Evolutionary conservation across 257 asterid species (phyloP), one percentile per base, ranked within the genome.

Genomic region (Salvia rosmarinus): DNA sequence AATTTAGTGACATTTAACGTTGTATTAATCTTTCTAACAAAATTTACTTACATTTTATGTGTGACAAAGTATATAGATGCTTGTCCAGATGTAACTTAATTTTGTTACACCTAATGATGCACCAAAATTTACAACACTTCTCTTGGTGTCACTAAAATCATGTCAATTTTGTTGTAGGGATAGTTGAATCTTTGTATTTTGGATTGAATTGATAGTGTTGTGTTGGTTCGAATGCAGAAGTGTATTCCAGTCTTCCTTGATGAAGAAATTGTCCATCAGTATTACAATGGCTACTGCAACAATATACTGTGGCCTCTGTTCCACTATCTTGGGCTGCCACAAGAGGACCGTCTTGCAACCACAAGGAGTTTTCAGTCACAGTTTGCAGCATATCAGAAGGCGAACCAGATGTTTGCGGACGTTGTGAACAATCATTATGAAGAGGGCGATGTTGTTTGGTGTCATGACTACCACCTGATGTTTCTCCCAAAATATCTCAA

Each of bases 381-480:
- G 78, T 92, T 89, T 88, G 82, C 79, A 44, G 96, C 98, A 12
- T 92, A 89, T 78, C 79, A 89, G 75, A 89, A 85, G 79, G 98
- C 96, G 5, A 92, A 92, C 80, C 80, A 87, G 78, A 89, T 92
- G 98, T 92, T 92, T 83, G 98, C 98, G 61, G 96, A 92, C 75
- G 98, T 92, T 12, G 96, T 92, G 55, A 80, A 84, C 58, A 51
- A 78, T 79, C 90, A 89, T 77, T 92, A 89, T 64, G 82, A 83
- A 78, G 98, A 92, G 64, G 98, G 96, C 40, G 98, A 92, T 68
- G 96, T 92, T 64, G 91, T 92, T 66, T 92, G 98, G 98, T 89
- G 96, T 78, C 98, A 92, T 71, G 98, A 92, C 74, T 92, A 92
- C 82, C 98, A 92, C 87, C 87, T 92, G 46, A 92, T 92, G 98